Percentiles rank a stretch among this genome's conserved stretches.
Conservation (phyloP, 1,139 yeast genomes). For the Debaryomyces sp. region DNA sequence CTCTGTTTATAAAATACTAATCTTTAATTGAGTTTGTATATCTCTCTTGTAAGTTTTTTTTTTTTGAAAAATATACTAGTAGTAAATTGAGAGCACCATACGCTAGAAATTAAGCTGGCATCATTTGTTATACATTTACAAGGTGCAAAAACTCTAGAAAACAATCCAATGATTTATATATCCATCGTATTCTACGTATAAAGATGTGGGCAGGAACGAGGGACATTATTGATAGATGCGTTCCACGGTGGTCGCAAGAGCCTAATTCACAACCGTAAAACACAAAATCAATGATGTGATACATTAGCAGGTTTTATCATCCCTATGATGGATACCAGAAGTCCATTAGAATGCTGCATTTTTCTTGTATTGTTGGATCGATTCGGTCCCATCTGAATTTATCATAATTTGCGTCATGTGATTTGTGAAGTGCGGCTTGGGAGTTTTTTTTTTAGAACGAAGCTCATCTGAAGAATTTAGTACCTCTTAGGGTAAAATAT, state of each 20-base stretch:
- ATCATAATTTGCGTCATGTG: slow-evolving; percentile 1
- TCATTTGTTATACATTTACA: background rate
- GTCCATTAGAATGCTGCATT: background rate
- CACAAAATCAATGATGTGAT: too few species aligned
- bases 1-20: background rate
- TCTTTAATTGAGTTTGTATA: background rate
- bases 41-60: background rate
- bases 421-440: slow-evolving; percentile 1
- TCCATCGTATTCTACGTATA: background rate
- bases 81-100: background rate
- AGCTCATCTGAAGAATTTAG: slow-evolving; percentile 5
- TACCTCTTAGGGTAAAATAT: background rate
- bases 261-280: background rate
- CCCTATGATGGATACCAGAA: background rate
- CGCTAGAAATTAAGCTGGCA: background rate
- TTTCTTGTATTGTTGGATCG: background rate
- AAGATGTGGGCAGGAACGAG: background rate
- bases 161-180: background rate
- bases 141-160: background rate
- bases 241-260: background rate
- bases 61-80: background rate
- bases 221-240: background rate
- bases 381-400: background rate
- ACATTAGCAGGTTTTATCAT: background rate
- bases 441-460: slow-evolving; percentile 8